These are phyloP conservation scores for Penicillium diatomitis DNA, from an alignment of 495 filamentous ascomycete genomes.

Conservation along the genomic window DNA sequence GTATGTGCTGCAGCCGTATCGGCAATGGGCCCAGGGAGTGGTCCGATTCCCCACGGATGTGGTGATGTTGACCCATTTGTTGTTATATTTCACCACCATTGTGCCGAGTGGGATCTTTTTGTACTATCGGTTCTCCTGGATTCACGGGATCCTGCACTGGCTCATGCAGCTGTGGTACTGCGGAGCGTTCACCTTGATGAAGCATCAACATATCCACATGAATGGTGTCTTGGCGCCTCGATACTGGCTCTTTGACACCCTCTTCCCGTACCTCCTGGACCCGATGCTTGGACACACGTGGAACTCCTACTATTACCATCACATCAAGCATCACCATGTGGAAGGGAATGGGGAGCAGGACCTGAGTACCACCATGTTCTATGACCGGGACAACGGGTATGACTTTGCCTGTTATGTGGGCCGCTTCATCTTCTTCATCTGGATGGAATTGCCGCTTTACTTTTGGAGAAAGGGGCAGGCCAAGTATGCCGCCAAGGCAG, in stretches of 20 bases:
- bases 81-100: slow-evolving; percentile 60
- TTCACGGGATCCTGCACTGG: slow-evolving; percentile 55
- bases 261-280: slow-evolving; percentile 65
- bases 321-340: slow-evolving; percentile 78
- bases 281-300: slow-evolving; percentile 75
- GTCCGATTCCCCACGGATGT: slow-evolving; percentile 58
- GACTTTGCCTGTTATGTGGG: slow-evolving; percentile 61
- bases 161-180: slow-evolving; percentile 53
- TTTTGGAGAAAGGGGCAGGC: slow-evolving; percentile 51
- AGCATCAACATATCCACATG: slow-evolving; percentile 76
- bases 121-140: slow-evolving; percentile 53
- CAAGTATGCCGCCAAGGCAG: slow-evolving; percentile 40
- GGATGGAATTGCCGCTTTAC: slow-evolving; percentile 67
- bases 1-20: slow-evolving; percentile 48
- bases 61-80: slow-evolving; percentile 66
- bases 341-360: slow-evolving; percentile 73
- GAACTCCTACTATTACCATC: slow-evolving; percentile 78
- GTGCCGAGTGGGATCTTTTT: slow-evolving; percentile 57
- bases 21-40: slow-evolving; percentile 40
- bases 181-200: slow-evolving; percentile 69
- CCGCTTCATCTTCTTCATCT: slow-evolving; percentile 62
- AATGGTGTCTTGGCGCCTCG: slow-evolving; percentile 51
- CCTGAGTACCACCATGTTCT: slow-evolving; percentile 64
- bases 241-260: slow-evolving; percentile 43
- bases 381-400: slow-evolving; percentile 57